Evolutionary conservation across 139 green algal species (phyloP), one percentile per base, ranked within the genome.

Genomic region (Haematococcus sp.): DNA sequence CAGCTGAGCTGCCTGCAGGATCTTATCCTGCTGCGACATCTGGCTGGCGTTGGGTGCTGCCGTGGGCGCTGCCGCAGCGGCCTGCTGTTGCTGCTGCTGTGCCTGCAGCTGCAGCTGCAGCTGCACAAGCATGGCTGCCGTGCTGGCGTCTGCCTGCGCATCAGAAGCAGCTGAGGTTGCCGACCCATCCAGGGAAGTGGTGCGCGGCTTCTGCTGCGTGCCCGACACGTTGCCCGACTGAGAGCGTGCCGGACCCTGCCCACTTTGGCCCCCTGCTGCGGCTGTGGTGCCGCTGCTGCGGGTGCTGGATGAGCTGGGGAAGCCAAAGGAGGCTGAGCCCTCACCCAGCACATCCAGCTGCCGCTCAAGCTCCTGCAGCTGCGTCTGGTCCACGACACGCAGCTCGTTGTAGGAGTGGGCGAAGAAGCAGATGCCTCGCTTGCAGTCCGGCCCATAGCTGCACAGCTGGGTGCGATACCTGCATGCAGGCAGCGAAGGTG

Each of bases 381-480:
- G 72, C 70, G 25, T 61, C 54, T 71, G 59, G 32, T 70, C 59
- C n/a, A 35, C 67, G 40, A 71, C 40, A 13, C 89, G 75, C 25
- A 91, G 78, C 81, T 92, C 81, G 60, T 75, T 67, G 19, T 77
- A 43, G 31, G 52, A 75, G 81, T 94, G 89, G 22, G 87, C 81
- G 61, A 93, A 95, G 76, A 95, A 95, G 78, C 90, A 95, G 34
- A 93, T 88, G 13, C 76, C 72, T 19, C 89, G 83, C 22, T 63
- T 66, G 82, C 90, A 93, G 30, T 74, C 68, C 22, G 58, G 43
- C 17, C 90, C 89, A 69, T 90, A 87, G 76, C 86, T 91, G 79
- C 89, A 93, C 34, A 89, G 81, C 76, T 90, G 83, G 2, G 88
- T 93, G 60, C 90, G 70, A 73, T 90, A 93, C 59, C 77, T 83